These are phyloP conservation scores for Triangularia setosa DNA, from an alignment of 2,329 filamentous ascomycete species.

Conservation along the genomic window DNA sequence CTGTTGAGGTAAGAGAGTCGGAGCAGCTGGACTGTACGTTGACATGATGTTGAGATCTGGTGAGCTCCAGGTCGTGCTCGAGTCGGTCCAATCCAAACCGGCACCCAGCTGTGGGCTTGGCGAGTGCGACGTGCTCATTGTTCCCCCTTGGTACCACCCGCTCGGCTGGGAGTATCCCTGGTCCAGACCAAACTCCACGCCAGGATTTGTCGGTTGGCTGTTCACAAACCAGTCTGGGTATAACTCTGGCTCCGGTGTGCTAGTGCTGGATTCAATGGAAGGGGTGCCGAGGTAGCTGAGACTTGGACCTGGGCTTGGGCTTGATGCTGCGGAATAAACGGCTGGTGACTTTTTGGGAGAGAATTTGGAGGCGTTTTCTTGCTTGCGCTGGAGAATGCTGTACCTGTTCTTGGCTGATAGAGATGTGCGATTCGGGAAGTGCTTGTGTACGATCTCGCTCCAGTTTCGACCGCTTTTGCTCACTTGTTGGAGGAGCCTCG, in stretches of 20 bases:
- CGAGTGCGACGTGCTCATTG: background rate
- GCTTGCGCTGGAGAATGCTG: constrained; percentile 24
- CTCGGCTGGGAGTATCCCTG: background rate
- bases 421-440: constrained; percentile 27
- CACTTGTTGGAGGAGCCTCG: constrained; percentile 21
- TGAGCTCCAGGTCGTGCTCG: background rate
- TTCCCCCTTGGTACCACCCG: background rate
- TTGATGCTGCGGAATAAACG: background rate
- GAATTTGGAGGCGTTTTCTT: constrained; percentile 4
- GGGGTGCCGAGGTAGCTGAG: background rate
- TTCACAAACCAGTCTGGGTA: background rate
- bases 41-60: background rate
- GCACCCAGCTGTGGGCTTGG: constrained; percentile 1
- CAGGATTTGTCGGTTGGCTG: background rate
- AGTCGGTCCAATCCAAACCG: background rate
- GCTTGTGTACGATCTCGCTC: constrained; percentile 25
- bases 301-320: constrained; percentile 7
- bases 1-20: background rate
- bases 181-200: constrained; percentile 10
- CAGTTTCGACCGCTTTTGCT: constrained; percentile 25
- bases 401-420: constrained; percentile 28
- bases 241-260: constrained; percentile 10
- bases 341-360: background rate
- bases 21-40: background rate
- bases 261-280: background rate